Evolutionary conservation across 192 early-diverging fungal genomes (phyloP), one percentile per base, ranked within the genome.

Genomic region (Coemansia sp.): DNA sequence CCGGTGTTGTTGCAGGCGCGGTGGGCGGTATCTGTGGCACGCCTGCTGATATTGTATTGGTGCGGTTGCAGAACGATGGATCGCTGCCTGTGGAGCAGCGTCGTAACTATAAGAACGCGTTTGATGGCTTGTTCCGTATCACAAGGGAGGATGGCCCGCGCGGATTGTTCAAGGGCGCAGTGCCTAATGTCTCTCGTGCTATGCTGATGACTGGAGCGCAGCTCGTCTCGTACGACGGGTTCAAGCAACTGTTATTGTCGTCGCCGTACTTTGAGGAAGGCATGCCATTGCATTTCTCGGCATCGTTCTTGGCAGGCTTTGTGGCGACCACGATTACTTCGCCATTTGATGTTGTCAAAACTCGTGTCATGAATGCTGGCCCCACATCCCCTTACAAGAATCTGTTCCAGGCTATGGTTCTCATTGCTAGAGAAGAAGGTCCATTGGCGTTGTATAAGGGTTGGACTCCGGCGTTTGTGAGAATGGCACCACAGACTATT

Each of bases 171-270:
- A 90, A 95, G 75, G 97, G 97, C 44, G 76, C 95, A 1, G 93
- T 92, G 1, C 95, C 97, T 27, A 96, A 96, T 47, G 87, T 95
- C 57, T 89, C 95, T 58, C 87, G 97, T 50, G 95, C 97, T 6
- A 92, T 98, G 76, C 87, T 95, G 44, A 93, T 93, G 88, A 91
- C 88, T 11, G 83, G 85, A 9, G 87, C 89, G 0, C 92, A 93
- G 67, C 82, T 92, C 31, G 86, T 86, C 29, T 89, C 88, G 2
- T 95, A 95, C 79, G 94, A 95, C 70, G 83, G 76, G 16, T 90
- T 90, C 72, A 95, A 95, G 83, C 80, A 90, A 16, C 61, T 90
- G n/a, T 75, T 95, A 41, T 70, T 93, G 34, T 69, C 81, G 8
- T 86, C 87, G 3, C 71, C 81, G 12, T 84, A 84, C 50, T 87